Base-by-base conservation (phyloP, 345 rosid species). In the Linum usitatissimum region DNA sequence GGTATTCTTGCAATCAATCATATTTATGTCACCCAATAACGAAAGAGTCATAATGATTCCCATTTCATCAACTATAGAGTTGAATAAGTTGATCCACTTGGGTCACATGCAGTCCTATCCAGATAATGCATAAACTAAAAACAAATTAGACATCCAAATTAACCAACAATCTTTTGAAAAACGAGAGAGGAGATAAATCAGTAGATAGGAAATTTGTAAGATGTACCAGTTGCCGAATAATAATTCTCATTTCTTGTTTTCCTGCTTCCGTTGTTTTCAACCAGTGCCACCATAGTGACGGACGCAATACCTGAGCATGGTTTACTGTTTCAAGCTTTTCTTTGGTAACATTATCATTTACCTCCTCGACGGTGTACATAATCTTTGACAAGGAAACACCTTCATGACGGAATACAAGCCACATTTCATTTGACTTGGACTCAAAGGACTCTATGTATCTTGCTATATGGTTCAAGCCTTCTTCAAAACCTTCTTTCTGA, bases 251-350 rank as follows among this genome's bases (percentile, higher is more conserved):
- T 80, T 92, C 95, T 70, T 86, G 94, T 65, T 84, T 76, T 57
- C 98, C 95, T 59, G 85, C 78, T 64, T 85, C 75, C 58, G 92
- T 86, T 55, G 89, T 92, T 79, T 81, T 92, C 84, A 92, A 72
- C 98, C 96, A 86, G 56, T 76, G 84, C 98, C 98, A 92, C 96
- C 96, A 92, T 74, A 86, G 84, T 9, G 96, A 92, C 14, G 96
- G 95, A 64, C 71, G 83, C 76, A 91, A 75, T 53, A 88, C 75
- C 75, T 80, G 87, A 51, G 74, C 71, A 31, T 45, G 85, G 62
- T 77, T 88, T 59, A 71, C 78, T 61, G 80, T 83, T 71, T 83
- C 86, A 69, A 70, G 68, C 60, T 74, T 84, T 70, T 77, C 84
- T 53, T 64, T 68, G 63, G n/a, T n/a, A n/a, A n/a, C n/a, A n/a